A percentile compares a stretch with the other conserved stretches of the same genome.
Evolutionary conservation across 345 rosid species (phyloP).

Genomic region (Eucalyptus sideroxylon): DNA sequence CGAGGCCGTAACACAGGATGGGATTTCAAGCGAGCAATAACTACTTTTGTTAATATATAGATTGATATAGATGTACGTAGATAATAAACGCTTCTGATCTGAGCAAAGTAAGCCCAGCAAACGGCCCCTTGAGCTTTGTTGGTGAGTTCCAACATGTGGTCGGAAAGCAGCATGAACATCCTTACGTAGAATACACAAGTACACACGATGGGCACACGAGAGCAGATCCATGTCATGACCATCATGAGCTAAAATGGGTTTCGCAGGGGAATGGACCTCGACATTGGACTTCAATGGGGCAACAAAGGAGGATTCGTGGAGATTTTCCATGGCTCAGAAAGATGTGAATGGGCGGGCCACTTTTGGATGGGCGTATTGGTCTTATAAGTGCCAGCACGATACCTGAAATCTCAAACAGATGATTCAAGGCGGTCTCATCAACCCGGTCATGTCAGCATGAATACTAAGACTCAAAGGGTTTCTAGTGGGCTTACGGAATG

Average conservation of each 20-base stretch:
- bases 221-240: neutral
- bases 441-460: neutral
- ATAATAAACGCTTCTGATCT: neutral
- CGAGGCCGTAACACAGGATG: neutral
- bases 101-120: neutral
- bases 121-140: neutral
- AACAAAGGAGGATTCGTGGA: neutral
- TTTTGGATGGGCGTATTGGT: neutral
- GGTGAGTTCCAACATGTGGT: neutral
- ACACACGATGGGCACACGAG: neutral
- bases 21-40: neutral
- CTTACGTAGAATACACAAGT: neutral
- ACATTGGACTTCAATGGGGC: neutral
- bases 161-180: neutral
- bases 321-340: neutral
- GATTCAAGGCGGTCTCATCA: neutral
- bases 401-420: neutral
- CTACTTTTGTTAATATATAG: neutral
- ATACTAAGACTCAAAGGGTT: neutral
- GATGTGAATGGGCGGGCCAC: neutral
- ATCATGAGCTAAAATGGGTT: neutral
- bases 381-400: neutral
- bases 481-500: neutral
- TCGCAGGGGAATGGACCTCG: neutral
- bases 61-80: neutral